Evolutionary conservation across 176 grass and related monocot genomes (phyloP), one percentile per base, ranked within the genome.

Genomic region (Aegilops tauschii): DNA sequence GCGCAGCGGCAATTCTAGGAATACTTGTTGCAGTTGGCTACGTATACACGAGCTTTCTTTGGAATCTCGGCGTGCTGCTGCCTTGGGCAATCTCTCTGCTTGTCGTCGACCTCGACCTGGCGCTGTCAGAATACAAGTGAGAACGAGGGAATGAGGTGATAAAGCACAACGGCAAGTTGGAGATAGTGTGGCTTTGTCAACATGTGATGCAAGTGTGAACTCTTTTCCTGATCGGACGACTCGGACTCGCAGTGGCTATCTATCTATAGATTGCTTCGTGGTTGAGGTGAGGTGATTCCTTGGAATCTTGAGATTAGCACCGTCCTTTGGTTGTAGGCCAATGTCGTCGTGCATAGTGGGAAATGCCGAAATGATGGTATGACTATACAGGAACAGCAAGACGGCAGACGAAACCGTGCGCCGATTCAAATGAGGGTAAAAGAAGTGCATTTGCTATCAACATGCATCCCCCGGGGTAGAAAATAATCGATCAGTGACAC

Each of bases 1-100:
- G 78, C 28, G 65, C 36, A 16, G 88, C n/a, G 42, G 10, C 84
- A 35, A 34, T 83, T 21, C 65, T 13, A 9, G 72, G 12, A 54
- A 21, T 79, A 75, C 89, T 87, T 90, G 75, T 34, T 80, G 36
- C 76, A 42, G 61, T 80, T 84, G 80, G 28, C 69, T 45, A 45
- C 44, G 44, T 13, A 45, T 87, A 28, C 61, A 6, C 3, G 28
- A 65, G 23, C 31, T 10, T 10, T 59, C 58, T 8, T 79, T 78
- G 20, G 9, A 32, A 32, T 54, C 14, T 77, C 45, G 47, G 5
- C 58, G 12, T 21, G 7, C 73, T 27, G 79, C 31, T 78, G 29
- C 29, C 79, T 44, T 30, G 65, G 39, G 65, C 54, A 27, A 65
- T 83, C 42, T 68, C 62, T 78, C 56, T 54, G 1, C 30, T 73